phyloP scores from a whole-genome alignment of 805 yeast genomes.

The Hanseniaspora hatyaiensis region DNA sequence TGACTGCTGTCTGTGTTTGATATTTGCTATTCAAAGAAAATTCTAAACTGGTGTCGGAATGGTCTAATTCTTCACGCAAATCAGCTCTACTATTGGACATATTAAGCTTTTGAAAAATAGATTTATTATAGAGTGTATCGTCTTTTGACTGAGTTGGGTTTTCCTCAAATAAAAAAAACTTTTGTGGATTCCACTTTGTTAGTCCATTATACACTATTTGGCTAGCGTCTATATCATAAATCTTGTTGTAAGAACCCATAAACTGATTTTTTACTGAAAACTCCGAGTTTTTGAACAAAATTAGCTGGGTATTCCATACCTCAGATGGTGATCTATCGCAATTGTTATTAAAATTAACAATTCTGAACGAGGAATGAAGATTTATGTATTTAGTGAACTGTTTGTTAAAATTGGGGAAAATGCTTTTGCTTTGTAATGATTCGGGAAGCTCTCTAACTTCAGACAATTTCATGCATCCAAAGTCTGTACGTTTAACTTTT shows the following conservation, averaged over 20 bases:
- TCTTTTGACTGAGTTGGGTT: no score
- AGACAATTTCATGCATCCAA: background rate
- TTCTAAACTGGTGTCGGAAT: no score
- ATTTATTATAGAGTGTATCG: no score
- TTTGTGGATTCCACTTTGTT: no score
- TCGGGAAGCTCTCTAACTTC: background rate
- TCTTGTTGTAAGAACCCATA: background rate
- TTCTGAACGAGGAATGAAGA: background rate
- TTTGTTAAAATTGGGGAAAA: background rate
- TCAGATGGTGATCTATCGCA: background rate
- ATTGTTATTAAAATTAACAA: background rate
- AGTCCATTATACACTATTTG: no score
- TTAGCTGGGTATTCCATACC: slow-evolving; percentile 1
- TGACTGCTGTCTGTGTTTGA: no score
- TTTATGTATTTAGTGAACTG: slow-evolving; percentile 1
- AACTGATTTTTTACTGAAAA: background rate
- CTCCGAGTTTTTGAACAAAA: background rate
- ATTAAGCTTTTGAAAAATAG: no score
- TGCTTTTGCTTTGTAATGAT: background rate
- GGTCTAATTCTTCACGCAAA: no score
- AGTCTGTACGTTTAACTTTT: background rate
- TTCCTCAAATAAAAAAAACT: no score
- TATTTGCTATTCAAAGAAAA: no score
- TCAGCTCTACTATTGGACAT: no score
- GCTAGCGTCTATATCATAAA: background rate